Evolutionary conservation across 2,329 filamentous ascomycete genomes (phyloP).

Genomic region (Immersiporthe knoxdaviesiana): DNA sequence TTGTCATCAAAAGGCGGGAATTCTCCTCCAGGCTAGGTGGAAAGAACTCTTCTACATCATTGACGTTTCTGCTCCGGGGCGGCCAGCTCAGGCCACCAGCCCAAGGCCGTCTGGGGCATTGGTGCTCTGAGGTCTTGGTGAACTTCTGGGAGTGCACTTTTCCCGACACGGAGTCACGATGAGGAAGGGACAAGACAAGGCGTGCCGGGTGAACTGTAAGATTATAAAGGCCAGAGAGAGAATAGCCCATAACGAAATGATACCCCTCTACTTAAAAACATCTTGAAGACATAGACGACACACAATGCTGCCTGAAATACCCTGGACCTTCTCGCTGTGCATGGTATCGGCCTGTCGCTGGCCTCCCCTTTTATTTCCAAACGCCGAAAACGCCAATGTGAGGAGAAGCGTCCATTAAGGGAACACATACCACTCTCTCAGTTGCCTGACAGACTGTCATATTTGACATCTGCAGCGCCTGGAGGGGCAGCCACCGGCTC

Average conservation of each 20-base stretch:
- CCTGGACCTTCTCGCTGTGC: constrained; percentile 4
- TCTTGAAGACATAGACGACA: not conserved
- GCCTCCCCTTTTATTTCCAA: constrained; percentile 29
- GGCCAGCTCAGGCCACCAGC: not conserved
- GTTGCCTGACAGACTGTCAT: constrained; percentile 79
- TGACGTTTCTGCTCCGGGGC: not conserved
- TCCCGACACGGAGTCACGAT: not conserved
- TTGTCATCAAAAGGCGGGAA: not conserved
- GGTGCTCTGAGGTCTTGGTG: not conserved
- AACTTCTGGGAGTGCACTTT: not conserved
- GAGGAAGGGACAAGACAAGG: not conserved
- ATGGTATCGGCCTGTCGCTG: constrained; percentile 7
- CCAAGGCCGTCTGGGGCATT: not conserved
- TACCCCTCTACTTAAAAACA: constrained; percentile 35
- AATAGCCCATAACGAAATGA: constrained; percentile 35
- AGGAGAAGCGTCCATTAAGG: constrained; percentile 1
- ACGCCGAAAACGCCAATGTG: constrained; percentile 37
- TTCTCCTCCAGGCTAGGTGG: not conserved
- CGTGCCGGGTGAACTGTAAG: constrained; percentile 18
- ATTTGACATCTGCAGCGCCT: constrained; percentile 75
- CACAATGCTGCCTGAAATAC: constrained; percentile 16
- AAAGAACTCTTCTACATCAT: not conserved
- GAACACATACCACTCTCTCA: constrained; percentile 26
- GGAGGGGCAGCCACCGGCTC: constrained; percentile 73
- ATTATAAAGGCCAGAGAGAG: constrained; percentile 21